phyloP scores from a whole-genome alignment of 2,329 filamentous ascomycete genomes.

The Rutstroemia sp. region DNA sequence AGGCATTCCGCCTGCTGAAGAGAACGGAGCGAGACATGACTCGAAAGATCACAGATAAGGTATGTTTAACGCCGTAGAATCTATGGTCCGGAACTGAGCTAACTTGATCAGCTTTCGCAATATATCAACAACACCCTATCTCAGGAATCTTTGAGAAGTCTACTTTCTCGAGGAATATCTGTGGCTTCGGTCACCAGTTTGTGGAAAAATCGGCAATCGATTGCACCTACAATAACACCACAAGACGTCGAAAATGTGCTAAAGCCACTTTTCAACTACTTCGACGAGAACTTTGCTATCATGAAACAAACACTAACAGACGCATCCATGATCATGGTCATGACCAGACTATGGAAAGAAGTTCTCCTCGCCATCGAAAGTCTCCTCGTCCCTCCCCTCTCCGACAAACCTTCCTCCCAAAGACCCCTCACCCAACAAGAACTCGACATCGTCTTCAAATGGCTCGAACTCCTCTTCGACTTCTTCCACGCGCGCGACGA shows the following conservation, averaged over 20 bases:
- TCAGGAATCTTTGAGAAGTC: slow-evolving; percentile 64
- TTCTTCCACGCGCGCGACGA: slow-evolving; percentile 96
- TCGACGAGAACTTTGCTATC: slow-evolving; percentile 97
- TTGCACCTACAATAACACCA: slow-evolving; percentile 52
- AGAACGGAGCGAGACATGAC: slow-evolving; percentile 97
- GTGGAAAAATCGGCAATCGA: slow-evolving; percentile 53
- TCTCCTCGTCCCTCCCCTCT: slow-evolving; percentile 85
- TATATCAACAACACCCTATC: slow-evolving; percentile 91
- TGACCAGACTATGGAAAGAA: slow-evolving; percentile 98
- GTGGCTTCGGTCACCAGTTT: slow-evolving; percentile 67
- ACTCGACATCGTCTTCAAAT: slow-evolving; percentile 89
- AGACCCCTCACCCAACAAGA: slow-evolving; percentile 78
- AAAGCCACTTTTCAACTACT: slow-evolving; percentile 82
- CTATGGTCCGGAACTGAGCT: slow-evolving; percentile 9
- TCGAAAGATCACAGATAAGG: slow-evolving; percentile 95
- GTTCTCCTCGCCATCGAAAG: slow-evolving; percentile 86
- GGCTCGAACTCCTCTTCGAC: slow-evolving; percentile 81
- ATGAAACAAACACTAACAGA: slow-evolving; percentile 96
- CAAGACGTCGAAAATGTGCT: slow-evolving; percentile 75
- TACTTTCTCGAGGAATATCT: slow-evolving; percentile 64
- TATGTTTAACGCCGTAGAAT: slow-evolving; percentile 31
- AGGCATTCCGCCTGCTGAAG: slow-evolving; percentile 91
- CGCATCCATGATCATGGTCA: slow-evolving; percentile 96
- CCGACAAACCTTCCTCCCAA: slow-evolving; percentile 87
- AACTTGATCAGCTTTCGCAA: slow-evolving; percentile 60